Evolutionary conservation across 2,329 filamentous ascomycete species (phyloP).

Genomic region (Fusarium sp.): DNA sequence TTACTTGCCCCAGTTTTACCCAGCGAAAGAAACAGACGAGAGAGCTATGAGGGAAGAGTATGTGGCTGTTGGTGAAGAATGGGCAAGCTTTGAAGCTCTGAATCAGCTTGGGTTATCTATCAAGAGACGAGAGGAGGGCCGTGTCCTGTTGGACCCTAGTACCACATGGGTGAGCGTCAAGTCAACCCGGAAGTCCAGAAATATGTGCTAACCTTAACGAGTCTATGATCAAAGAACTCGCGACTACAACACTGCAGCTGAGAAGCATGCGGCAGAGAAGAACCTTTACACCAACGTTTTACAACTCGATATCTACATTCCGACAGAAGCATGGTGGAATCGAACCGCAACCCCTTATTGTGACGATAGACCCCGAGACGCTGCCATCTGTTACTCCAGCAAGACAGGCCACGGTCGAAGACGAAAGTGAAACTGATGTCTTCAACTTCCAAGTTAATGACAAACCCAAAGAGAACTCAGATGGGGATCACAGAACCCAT

Average conservation of each 20-base stretch:
- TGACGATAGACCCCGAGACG: not conserved
- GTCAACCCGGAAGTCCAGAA: fast-evolving
- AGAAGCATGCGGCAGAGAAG: conserved; percentile 28
- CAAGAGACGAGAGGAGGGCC: conserved; percentile 8
- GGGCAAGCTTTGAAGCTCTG: conserved; percentile 22
- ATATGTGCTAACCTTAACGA: not conserved
- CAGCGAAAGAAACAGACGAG: not conserved
- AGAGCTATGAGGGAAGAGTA: conserved; percentile 17
- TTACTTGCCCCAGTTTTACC: conserved; percentile 23
- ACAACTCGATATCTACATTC: conserved; percentile 9
- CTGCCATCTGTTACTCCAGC: fast-evolving
- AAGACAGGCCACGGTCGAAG: not conserved
- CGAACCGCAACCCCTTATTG: not conserved
- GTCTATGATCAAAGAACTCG: conserved; percentile 26
- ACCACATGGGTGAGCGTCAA: conserved; percentile 8
- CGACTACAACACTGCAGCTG: conserved; percentile 12
- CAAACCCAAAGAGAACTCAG: fast-evolving
- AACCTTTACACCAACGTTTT: conserved; percentile 8
- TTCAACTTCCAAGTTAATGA: not conserved
- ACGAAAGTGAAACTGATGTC: not conserved
- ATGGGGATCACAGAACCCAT: not conserved
- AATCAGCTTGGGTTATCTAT: not conserved
- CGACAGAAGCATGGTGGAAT: not conserved
- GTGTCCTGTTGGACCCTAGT: conserved; percentile 6
- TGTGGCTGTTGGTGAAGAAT: conserved; percentile 21